Evolutionary conservation across 176 grass and related monocot species (phyloP).

Genomic region (Zea luxurians): DNA sequence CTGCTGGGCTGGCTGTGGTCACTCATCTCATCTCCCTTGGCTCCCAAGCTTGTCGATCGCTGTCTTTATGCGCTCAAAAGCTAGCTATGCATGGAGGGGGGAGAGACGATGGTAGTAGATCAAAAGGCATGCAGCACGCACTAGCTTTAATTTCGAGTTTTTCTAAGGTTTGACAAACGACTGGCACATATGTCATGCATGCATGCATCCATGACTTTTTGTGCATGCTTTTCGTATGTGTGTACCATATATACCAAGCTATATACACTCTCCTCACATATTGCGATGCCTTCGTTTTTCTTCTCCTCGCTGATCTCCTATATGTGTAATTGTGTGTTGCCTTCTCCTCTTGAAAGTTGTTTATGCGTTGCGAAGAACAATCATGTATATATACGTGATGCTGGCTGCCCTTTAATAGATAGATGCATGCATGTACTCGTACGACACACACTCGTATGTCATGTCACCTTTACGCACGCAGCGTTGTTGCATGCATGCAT

Average conservation of each 20-base stretch:
- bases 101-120: not conserved
- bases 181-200: conserved; percentile 16
- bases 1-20: conserved; percentile 15
- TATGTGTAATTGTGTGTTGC: not conserved
- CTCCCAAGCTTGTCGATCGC: conserved; percentile 54
- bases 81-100: not conserved
- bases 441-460: conserved; percentile 54
- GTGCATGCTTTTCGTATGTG: conserved; percentile 45
- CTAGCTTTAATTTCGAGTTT: conserved; percentile 39
- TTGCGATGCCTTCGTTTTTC: not conserved
- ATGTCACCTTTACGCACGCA: conserved; percentile 56
- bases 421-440: not conserved
- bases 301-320: not conserved
- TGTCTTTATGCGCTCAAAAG: conserved; percentile 49
- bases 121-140: not conserved
- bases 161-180: conserved; percentile 51
- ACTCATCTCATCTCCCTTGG: conserved; percentile 44
- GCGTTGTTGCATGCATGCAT: conserved; percentile 14
- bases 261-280: not conserved
- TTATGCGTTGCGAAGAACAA: conserved; percentile 19
- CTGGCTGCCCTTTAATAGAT: conserved; percentile 16
- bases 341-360: conserved; percentile 18
- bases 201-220: conserved; percentile 39
- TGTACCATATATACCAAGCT: too few relatives aligned
- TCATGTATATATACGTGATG: conserved; percentile 17